Evolutionary conservation across 306 rosid genomes (phyloP).

Genomic region (Vigna hirtella): DNA sequence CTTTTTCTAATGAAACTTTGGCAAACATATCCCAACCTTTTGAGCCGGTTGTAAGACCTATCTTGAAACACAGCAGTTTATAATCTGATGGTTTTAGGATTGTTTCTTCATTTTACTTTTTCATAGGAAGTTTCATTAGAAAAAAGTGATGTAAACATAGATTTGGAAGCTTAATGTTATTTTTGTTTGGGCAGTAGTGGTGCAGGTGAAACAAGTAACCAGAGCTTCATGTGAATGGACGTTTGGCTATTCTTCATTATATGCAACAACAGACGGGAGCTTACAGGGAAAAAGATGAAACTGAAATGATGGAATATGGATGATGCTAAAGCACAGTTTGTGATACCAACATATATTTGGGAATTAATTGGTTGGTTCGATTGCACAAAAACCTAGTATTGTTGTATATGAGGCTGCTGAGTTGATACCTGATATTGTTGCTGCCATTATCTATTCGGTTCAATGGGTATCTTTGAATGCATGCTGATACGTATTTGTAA

Average conservation of each 20-base stretch:
- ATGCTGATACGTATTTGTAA: conserved; percentile 25
- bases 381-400: conserved; percentile 18
- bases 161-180: conserved; percentile 16
- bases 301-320: conserved; percentile 19
- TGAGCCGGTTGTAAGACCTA: no score
- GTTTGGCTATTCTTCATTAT: conserved; percentile 3
- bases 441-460: conserved; percentile 8
- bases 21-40: no score
- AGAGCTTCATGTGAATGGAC: conserved; percentile 56
- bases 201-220: conserved; percentile 71
- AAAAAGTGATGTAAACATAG: no score
- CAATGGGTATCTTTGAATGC: conserved; percentile 27
- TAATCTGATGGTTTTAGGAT: no score
- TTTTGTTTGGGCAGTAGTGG: conserved; percentile 39
- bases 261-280: not conserved
- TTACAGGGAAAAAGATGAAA: not conserved
- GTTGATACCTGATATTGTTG: conserved; percentile 17
- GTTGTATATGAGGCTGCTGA: conserved; percentile 22
- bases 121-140: no score
- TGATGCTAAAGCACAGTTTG: conserved; percentile 4
- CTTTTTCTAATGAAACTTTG: no score
- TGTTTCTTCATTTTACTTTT: no score
- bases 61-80: no score
- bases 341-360: conserved; percentile 7
- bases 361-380: not conserved